These are phyloP conservation scores for Aspergillus nanangensis DNA, from an alignment of 495 filamentous ascomycete genomes.

Conservation along the genomic window DNA sequence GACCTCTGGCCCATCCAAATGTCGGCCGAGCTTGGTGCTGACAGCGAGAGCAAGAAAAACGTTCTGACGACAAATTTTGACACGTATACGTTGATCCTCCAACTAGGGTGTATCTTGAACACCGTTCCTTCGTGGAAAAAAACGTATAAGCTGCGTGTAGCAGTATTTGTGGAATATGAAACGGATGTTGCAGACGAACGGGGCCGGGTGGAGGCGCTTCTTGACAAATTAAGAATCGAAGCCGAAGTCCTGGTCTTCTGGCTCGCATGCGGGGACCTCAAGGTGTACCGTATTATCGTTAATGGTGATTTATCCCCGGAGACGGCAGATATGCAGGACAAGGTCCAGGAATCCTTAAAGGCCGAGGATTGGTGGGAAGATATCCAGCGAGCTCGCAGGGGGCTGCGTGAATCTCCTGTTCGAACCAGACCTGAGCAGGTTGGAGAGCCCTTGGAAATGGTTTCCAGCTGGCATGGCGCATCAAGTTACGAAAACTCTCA, in stretches of 20 bases:
- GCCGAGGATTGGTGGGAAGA: constrained; percentile 83
- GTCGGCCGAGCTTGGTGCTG: constrained; percentile 72
- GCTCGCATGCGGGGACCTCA: constrained; percentile 68
- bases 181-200: constrained; percentile 77
- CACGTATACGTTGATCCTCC: constrained; percentile 84
- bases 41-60: constrained; percentile 55
- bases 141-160: constrained; percentile 66
- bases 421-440: constrained; percentile 7
- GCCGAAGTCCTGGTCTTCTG: constrained; percentile 77
- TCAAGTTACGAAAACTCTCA: constrained; percentile 50
- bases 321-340: constrained; percentile 39
- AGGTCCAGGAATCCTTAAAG: constrained; percentile 56
- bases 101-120: constrained; percentile 78
- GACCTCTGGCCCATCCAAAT: constrained; percentile 86
- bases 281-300: constrained; percentile 73
- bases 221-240: constrained; percentile 78
- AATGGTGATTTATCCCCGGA: constrained; percentile 52
- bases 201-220: constrained; percentile 64
- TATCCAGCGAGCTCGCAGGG: constrained; percentile 55
- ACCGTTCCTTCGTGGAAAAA: constrained; percentile 83
- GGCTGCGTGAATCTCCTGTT: constrained; percentile 11
- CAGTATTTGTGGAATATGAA: constrained; percentile 88
- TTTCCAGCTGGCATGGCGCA: constrained; percentile 48
- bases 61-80: constrained; percentile 88
- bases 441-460: constrained; percentile 16